Base-by-base conservation (phyloP, 2,329 filamentous ascomycete species). In the Xylariaceae sp. region DNA sequence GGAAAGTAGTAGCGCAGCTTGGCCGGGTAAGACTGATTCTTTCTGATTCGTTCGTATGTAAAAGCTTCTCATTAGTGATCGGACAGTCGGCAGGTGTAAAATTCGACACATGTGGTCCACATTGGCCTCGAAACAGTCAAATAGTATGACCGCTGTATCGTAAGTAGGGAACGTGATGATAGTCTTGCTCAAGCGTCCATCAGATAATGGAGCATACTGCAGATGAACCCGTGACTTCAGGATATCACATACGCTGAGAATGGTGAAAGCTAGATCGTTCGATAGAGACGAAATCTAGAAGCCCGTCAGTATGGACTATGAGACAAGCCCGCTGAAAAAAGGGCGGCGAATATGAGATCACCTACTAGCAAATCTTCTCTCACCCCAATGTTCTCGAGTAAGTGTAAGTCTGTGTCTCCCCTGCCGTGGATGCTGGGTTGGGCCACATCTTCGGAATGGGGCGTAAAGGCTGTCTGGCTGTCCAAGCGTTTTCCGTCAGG, bases 1-100 rank as follows among this genome's bases (percentile, higher is more conserved):
- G 12, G 68, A 67, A 46, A 69, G 63, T 33, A 70, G 52, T 3
- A 70, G 45, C 4, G 65, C 68, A 26, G 66, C 67, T 61, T 69
- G 60, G 8, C 62, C 56, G 3, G 60, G 60, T 11, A 44, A 41
- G 44, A 67, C 40, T 34, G 58, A 40, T 49, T 66, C 56, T 19
- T 49, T 50, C 53, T 65, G 64, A 37, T 40, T 58, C 19, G 67
- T 49, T 7, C 47, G 57, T 28, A 66, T 41, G 41, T 69, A 69
- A 24, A 61, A 59, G 2, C 59, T 62, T 41, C 64, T 67, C 8
- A 65, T 67, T 12, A 65, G 55, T 11, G 63, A 58, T 36, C 49
- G 56, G n/a, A 63, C 24, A 19, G 65, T 65, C 44, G 65, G 59
- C 24, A 60, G 60, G 24, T 69, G 61, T 21, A 69, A 28, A 45